Evolutionary conservation across 192 early-diverging fungal species (phyloP), one percentile per base, ranked within the genome.

Genomic region (Mortierella claussenii): DNA sequence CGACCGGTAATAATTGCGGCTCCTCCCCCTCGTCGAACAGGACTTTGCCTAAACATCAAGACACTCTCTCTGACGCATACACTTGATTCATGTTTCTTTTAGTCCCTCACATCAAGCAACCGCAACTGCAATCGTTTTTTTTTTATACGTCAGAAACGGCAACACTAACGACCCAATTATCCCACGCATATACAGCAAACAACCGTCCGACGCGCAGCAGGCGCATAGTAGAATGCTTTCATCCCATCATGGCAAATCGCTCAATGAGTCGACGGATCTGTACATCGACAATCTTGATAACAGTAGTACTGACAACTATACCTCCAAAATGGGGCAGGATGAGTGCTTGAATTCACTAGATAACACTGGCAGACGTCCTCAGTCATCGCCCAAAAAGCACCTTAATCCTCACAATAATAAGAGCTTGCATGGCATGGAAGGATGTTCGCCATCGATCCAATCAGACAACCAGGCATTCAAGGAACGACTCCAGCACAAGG

Each of bases 241-340:
- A 10, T 75, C 70, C 10, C 62, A 75, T 23, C 70, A 75, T n/a
- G 62, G 62, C 47, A 59, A 65, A 24, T 17, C 66, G 13, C 55
- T 18, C 4, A 18, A 42, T 37, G 37, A 13, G 13, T 40, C 37
- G 13, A 10, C 37, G 7, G 37, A 40, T 21, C 52, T 30, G 27
- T 36, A 20, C 20, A 23, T 18, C 17, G 18, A 11, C 23, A 24
- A 57, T 33, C 21, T 50, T 13, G 26, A 12, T 3, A 49, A 24
- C 17, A 27, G 23, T 42, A 21, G 43, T n/a, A 46, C 26, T 18
- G 62, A 65, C 2, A 54, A 30, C n/a, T 45, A 42, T 52, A 47
- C 10, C 2, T 33, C 23, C 28, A 73, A 55, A n/a, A 10, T 27
- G 8, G 36, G n/a, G 21, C 43, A 49, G 18, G 58, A 62, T 17